These are phyloP conservation scores for Wickerhamomyces tratensis DNA, from an alignment of 805 yeast genomes.

Conservation along the genomic window DNA sequence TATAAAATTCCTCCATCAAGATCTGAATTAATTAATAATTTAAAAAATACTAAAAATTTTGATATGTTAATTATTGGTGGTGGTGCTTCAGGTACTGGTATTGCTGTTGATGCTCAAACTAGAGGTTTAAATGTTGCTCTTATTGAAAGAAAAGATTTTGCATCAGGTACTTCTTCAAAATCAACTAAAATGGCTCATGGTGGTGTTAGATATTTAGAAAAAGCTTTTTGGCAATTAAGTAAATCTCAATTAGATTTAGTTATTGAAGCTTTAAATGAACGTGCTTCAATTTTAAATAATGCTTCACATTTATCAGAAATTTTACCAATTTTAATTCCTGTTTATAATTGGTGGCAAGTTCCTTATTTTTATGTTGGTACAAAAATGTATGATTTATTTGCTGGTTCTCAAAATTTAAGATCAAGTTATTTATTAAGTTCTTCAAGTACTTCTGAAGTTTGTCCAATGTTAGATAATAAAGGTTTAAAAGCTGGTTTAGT, in stretches of 20 bases:
- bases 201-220: constrained; percentile 91
- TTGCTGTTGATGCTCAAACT: constrained; percentile 84
- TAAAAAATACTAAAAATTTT: constrained; percentile 42
- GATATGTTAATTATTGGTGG: constrained; percentile 91
- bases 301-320: constrained; percentile 88
- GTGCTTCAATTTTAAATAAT: constrained; percentile 76
- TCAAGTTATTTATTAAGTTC: constrained; percentile 65
- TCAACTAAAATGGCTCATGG: constrained; percentile 97
- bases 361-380: constrained; percentile 92
- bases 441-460: constrained; percentile 56
- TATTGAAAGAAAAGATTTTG: constrained; percentile 83
- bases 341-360: constrained; percentile 90
- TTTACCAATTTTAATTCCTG: constrained; percentile 93
- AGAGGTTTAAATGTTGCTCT: constrained; percentile 86
- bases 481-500: constrained; percentile 84
- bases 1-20: constrained; percentile 48
- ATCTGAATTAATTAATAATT: constrained; percentile 36
- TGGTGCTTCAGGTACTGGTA: constrained; percentile 94
- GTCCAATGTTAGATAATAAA: constrained; percentile 77
- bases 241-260: constrained; percentile 85
- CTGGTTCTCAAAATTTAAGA: constrained; percentile 80
- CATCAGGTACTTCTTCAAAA: constrained; percentile 87
- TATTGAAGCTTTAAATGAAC: constrained; percentile 80
- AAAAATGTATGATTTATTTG: constrained; percentile 85
- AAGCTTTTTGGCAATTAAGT: constrained; percentile 87